These are phyloP conservation scores for Lathyrus aphaca DNA, from an alignment of 306 rosid genomes.

Conservation along the genomic window DNA sequence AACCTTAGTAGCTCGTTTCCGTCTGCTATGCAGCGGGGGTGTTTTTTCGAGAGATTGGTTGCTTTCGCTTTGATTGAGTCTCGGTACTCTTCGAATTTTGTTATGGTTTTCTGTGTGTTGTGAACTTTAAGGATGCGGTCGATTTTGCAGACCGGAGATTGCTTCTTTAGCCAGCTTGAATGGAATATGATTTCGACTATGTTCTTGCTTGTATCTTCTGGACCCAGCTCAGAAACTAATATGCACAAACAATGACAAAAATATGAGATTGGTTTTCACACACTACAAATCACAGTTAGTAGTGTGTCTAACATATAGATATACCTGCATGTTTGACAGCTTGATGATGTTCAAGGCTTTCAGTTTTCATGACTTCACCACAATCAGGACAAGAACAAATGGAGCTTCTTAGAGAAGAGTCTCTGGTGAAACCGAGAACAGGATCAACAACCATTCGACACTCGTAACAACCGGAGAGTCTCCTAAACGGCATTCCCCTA, in stretches of 20 bases:
- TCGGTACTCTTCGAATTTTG: conserved; percentile 83
- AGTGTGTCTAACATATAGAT: too few relatives aligned
- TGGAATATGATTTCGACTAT: conserved; percentile 97
- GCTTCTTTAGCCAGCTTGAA: conserved; percentile 94
- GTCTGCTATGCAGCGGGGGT: conserved; percentile 91
- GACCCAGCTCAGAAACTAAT: conserved; percentile 86
- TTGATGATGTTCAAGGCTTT: conserved; percentile 80
- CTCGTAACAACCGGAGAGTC: conserved; percentile 93
- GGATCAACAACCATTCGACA: conserved; percentile 98
- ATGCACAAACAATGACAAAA: conserved; percentile 13
- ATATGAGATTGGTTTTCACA: neutral
- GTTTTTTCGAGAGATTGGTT: conserved; percentile 67
- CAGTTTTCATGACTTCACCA: conserved; percentile 89
- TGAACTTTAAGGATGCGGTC: conserved; percentile 91
- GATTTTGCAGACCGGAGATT: conserved; percentile 85
- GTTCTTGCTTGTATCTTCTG: conserved; percentile 98
- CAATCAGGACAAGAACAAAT: conserved; percentile 89
- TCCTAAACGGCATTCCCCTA: conserved; percentile 84
- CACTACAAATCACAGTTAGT: too few relatives aligned
- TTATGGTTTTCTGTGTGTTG: conserved; percentile 76
- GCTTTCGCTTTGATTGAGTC: conserved; percentile 87
- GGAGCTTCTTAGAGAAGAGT: conserved; percentile 76
- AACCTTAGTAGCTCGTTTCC: conserved; percentile 94
- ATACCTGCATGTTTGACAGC: conserved; percentile 91
- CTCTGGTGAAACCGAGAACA: conserved; percentile 78